A percentile compares a stretch with the other conserved stretches of the same genome.
Conservation (phyloP, 2,329 filamentous ascomycete species). For the Claviceps sp. region DNA sequence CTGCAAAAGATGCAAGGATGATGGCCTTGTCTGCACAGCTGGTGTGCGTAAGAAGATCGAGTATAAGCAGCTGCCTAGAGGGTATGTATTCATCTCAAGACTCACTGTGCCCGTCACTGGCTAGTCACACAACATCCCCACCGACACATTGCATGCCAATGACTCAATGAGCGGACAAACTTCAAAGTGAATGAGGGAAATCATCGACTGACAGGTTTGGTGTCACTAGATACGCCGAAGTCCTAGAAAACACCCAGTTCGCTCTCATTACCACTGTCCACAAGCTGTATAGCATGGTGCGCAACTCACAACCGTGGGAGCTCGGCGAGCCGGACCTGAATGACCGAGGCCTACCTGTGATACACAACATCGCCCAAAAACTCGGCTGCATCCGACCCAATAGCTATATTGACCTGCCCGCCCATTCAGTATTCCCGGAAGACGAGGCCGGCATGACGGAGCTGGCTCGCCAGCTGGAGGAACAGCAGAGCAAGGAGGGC, state of each 20-base stretch:
- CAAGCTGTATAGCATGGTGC: slow-evolving; percentile 52
- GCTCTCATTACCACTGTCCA: slow-evolving; percentile 51
- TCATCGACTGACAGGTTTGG: background rate
- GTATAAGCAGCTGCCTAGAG: slow-evolving; percentile 51
- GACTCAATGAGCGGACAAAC: too few relatives aligned
- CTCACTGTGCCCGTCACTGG: background rate
- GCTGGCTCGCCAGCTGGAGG: slow-evolving; percentile 40
- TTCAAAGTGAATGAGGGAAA: too few relatives aligned
- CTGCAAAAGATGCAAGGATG: slow-evolving; percentile 53
- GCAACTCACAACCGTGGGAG: slow-evolving; percentile 43
- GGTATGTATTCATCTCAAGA: slow-evolving; percentile 26
- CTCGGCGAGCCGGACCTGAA: slow-evolving; percentile 51
- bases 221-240: slow-evolving; percentile 42
- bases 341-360: slow-evolving; percentile 47
- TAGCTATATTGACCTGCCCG: slow-evolving; percentile 44
- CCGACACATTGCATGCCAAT: too few relatives aligned
- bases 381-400: slow-evolving; percentile 51
- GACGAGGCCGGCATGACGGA: slow-evolving; percentile 44
- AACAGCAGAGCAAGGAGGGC: slow-evolving; percentile 29
- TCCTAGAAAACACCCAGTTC: slow-evolving; percentile 52
- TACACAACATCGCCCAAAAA: slow-evolving; percentile 51
- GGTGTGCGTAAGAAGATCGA: slow-evolving; percentile 54
- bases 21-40: slow-evolving; percentile 49
- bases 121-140: too few relatives aligned
- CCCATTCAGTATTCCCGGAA: slow-evolving; percentile 47